phyloP scores from a whole-genome alignment of 345 rosid genomes.

The Eucalyptus erythrocorys region DNA sequence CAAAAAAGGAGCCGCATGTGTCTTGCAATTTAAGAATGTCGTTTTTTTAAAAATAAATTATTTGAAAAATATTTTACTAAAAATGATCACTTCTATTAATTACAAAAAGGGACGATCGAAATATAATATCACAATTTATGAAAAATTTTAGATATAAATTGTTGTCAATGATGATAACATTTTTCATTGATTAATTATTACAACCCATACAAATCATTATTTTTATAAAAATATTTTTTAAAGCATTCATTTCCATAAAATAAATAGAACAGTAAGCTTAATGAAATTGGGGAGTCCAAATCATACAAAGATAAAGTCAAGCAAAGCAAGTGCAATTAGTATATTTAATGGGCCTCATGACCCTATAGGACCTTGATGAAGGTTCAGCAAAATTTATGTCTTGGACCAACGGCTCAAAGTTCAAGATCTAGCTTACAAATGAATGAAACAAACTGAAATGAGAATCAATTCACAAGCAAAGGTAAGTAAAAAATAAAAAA shows the following conservation, averaged over 20 bases:
- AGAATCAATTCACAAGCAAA: not conserved
- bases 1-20: not conserved
- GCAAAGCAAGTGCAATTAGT: not conserved
- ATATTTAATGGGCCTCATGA: not conserved
- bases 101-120: not conserved
- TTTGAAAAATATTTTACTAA: accelerated
- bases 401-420: not conserved
- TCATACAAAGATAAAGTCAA: not conserved
- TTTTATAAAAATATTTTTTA: not conserved
- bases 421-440: not conserved
- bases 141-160: not conserved
- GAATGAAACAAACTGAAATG: not conserved
- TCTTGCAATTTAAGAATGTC: not conserved
- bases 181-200: not conserved
- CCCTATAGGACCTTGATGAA: not conserved
- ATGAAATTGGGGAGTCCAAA: not conserved
- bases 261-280: not conserved
- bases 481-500: not conserved
- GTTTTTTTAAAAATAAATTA: not conserved
- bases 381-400: not conserved
- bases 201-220: accelerated
- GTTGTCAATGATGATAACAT: not conserved
- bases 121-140: not conserved
- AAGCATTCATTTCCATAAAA: not conserved
- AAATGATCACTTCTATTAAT: not conserved